Base-by-base conservation (phyloP, 2,329 filamentous ascomycete genomes). In the Ophiostoma pallidulum region DNA sequence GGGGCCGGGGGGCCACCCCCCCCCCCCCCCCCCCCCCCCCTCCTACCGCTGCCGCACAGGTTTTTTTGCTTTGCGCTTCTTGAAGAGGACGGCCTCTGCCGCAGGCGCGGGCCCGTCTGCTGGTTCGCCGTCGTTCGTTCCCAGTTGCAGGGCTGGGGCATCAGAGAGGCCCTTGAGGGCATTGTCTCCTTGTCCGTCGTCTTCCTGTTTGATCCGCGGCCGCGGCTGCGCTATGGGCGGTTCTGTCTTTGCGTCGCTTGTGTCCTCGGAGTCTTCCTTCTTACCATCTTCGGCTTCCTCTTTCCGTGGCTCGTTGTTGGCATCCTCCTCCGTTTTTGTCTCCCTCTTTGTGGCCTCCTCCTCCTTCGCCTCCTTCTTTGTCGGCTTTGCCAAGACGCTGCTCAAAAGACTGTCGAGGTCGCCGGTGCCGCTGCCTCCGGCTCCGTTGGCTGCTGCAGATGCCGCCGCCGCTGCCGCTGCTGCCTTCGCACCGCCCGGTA, bases 21-120 rank as follows among this genome's bases (percentile, higher is more conserved):
- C n/a, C n/a, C n/a, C n/a, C n/a, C n/a, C n/a, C n/a, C n/a, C n/a
- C n/a, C n/a, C n/a, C n/a, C n/a, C 13, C 13, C 29, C 9, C 26
- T 7, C 9, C 16, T 57, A 81, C 60, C 75, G 81, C 56, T 80
- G 74, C 18, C 79, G 73, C 31, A 80, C 70, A 43, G 73, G n/a
- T n/a, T n/a, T 76, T 68, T 80, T 84, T 13, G 78, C 71, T 59
- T 88, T 91, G 46, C 86, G 71, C 67, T 89, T 90, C 66, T 90
- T 91, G 65, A 91, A 92, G 3, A 88, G 69, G 2, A 88, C 73
- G 3, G 61, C 54, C 9, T 56, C 58, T 19, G 48, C 53, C 16
- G n/a, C 53, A 49, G 16, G 48, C 37, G 28, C 47, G 3, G 16
- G 12, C n/a, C 29, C 14, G 26, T 46, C 43, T 8, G n/a, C n/a